A percentile compares a stretch with the other conserved stretches of the same genome.
Evolutionary conservation across 139 green algal species (phyloP).

Genomic region (Coelastrella sp.): DNA sequence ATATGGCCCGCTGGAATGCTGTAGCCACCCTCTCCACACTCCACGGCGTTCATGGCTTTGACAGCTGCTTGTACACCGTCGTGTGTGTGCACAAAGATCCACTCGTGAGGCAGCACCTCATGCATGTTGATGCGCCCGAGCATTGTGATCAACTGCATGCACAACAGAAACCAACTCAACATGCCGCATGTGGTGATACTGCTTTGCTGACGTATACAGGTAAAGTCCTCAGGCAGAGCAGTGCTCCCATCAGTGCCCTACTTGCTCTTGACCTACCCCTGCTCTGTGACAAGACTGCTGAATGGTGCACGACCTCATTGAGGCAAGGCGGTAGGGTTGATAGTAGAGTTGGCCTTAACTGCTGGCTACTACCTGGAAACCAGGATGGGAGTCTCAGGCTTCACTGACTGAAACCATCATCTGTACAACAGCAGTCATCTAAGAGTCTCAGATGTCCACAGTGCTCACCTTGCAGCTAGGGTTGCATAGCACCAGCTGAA

Average conservation of each 20-base stretch:
- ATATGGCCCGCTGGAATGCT: background rate
- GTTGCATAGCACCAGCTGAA: conserved; percentile 42
- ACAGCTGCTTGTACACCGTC: conserved; percentile 19
- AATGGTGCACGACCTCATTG: too few relatives aligned
- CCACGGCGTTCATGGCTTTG: background rate
- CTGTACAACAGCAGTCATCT: background rate
- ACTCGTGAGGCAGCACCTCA: conserved; percentile 23
- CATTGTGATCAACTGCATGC: conserved; percentile 29
- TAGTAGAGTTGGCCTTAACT: too few relatives aligned
- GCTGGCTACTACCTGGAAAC: background rate
- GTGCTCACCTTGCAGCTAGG: background rate
- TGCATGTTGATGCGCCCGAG: conserved; percentile 36
- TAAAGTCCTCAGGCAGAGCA: background rate
- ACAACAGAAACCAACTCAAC: background rate
- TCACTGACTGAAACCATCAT: background rate
- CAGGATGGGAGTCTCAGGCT: background rate
- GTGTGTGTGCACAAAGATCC: conserved; percentile 44
- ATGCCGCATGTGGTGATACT: background rate
- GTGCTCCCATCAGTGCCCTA: background rate
- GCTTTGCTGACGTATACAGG: background rate
- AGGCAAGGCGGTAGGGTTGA: too few relatives aligned
- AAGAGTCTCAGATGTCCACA: background rate
- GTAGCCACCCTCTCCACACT: background rate
- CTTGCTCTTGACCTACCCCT: background rate
- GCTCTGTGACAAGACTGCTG: too few relatives aligned